Percentiles rank a stretch among this genome's conserved stretches.
These are phyloP conservation scores for Deinandra increscens DNA, from an alignment of 129 eudicot species.

Conservation along the genomic window DNA sequence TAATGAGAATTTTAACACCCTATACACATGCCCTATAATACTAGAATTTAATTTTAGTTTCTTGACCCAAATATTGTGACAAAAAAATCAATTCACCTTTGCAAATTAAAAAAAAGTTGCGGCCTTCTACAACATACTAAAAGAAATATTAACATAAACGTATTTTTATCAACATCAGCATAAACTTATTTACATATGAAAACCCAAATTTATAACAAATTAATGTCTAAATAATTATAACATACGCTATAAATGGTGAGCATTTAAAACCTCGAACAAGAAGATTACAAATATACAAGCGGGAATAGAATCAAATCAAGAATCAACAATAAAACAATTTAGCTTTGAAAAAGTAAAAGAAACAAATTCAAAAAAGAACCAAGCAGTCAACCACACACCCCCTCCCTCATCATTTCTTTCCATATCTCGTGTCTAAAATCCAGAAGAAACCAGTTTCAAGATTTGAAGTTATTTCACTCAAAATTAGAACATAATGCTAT, in stretches of 20 bases:
- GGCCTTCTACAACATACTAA: background rate
- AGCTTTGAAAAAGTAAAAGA: conserved; percentile 22
- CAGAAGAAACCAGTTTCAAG: conserved; percentile 19
- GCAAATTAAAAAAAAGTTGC: background rate
- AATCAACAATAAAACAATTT: conserved; percentile 6
- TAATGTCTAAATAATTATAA: background rate
- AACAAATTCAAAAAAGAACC: conserved; percentile 22
- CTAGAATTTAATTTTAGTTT: background rate
- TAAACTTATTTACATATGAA: no score
- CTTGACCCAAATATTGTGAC: background rate
- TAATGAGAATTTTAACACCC: no score
- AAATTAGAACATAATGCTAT: background rate
- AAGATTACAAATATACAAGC: conserved; percentile 42
- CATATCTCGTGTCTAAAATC: background rate
- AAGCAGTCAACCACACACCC: conserved; percentile 1
- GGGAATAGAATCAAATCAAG: conserved; percentile 51
- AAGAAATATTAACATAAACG: background rate
- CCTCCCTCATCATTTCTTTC: conserved; percentile 20
- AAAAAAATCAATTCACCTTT: background rate
- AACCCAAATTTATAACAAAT: conserved; percentile 1
- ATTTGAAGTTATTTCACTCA: conserved; percentile 1
- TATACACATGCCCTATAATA: no score
- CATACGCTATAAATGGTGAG: background rate
- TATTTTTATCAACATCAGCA: no score
- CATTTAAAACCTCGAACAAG: conserved; percentile 17